Conservation (phyloP, 352 stramenopile species). For the Globisporangium apiculatum region DNA sequence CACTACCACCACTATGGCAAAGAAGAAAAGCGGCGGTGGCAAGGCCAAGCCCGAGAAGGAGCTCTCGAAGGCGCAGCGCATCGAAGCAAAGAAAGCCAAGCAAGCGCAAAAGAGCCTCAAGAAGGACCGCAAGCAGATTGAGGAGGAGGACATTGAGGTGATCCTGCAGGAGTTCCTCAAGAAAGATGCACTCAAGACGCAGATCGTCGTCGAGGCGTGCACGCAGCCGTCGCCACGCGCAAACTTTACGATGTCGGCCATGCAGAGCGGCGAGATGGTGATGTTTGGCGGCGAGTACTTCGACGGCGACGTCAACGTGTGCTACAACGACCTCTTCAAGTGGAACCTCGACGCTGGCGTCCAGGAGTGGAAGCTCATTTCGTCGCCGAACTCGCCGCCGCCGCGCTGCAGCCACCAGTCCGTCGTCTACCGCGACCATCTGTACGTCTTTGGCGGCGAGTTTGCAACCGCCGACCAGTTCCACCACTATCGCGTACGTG, state of each 20-base stretch:
- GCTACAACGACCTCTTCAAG: constrained; percentile 95
- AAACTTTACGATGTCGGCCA: constrained; percentile 75
- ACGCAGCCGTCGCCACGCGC: constrained; percentile 57
- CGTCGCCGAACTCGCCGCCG: constrained; percentile 81
- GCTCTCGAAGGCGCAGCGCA: constrained; percentile 59
- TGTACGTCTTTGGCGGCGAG: constrained; percentile 98
- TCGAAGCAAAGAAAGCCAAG: constrained; percentile 81
- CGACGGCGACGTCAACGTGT: constrained; percentile 94
- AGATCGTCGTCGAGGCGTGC: constrained; percentile 45
- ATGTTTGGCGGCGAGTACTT: constrained; percentile 98
- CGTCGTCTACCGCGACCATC: constrained; percentile 90
- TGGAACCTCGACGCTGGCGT: constrained; percentile 84
- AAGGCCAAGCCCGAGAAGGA: constrained; percentile 61
- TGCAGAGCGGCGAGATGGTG: constrained; percentile 76
- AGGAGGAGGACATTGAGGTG: constrained; percentile 79
- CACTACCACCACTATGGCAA: constrained; percentile 30
- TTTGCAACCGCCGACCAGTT: constrained; percentile 96
- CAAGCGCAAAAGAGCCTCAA: constrained; percentile 65
- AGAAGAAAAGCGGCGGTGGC: constrained; percentile 51
- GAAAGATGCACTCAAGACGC: constrained; percentile 63
- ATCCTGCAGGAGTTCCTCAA: constrained; percentile 76
- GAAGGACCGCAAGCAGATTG: constrained; percentile 70
- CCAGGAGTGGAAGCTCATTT: constrained; percentile 81
- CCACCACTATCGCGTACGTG: constrained; percentile 91
- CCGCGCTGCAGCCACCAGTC: constrained; percentile 94